phyloP scores from a whole-genome alignment of 208 protist genomes.

The Angomonas ambiguus region DNA sequence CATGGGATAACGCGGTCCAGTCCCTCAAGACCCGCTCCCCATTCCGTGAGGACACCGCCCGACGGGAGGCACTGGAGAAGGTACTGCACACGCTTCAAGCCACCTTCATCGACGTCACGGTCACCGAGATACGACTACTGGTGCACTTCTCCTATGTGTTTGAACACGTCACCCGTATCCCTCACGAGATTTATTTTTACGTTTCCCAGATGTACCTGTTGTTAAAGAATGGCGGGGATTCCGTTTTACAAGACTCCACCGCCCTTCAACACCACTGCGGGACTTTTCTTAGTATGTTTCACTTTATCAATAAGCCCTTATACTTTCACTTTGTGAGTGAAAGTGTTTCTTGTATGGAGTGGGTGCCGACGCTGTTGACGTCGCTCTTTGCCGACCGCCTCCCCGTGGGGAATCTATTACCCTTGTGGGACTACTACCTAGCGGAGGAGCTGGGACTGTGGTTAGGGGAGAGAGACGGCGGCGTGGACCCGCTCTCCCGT shows the following conservation, averaged over 20 bases:
- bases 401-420: conserved; percentile 66
- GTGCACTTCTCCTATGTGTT: conserved; percentile 50
- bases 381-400: conserved; percentile 64
- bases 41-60: background rate
- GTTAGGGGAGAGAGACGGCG: no score
- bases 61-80: conserved; percentile 20
- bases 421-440: conserved; percentile 78
- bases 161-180: conserved; percentile 35
- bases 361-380: conserved; percentile 66
- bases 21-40: no score
- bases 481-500: no score
- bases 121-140: conserved; percentile 49
- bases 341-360: conserved; percentile 59
- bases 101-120: conserved; percentile 42
- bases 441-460: conserved; percentile 52
- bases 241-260: conserved; percentile 51
- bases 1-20: background rate
- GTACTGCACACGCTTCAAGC: conserved; percentile 53
- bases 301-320: conserved; percentile 46
- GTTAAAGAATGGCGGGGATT: conserved; percentile 54
- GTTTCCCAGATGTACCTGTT: conserved; percentile 40
- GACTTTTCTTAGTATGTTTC: conserved; percentile 77
- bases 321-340: conserved; percentile 79
- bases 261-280: conserved; percentile 74
- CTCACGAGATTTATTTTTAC: conserved; percentile 68